Conservation (phyloP, 2,329 filamentous ascomycete genomes). For the Cercospora sp. region DNA sequence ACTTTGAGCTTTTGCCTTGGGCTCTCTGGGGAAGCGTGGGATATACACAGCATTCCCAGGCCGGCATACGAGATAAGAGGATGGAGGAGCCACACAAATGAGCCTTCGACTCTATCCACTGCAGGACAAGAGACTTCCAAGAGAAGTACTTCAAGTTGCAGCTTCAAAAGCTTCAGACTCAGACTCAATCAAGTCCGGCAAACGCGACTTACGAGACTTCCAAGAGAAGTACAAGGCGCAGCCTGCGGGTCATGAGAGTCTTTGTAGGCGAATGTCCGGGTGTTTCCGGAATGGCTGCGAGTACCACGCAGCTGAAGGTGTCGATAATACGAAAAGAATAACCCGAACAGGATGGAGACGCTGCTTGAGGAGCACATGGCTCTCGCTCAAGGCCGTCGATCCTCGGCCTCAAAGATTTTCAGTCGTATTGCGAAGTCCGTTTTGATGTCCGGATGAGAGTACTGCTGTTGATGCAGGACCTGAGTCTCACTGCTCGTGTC, state of each 20-base stretch:
- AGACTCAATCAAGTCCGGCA: background rate
- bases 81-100: background rate
- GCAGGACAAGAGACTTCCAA: slow-evolving; percentile 9
- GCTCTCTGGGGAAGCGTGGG: background rate
- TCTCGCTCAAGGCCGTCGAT: background rate
- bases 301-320: background rate
- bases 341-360: background rate
- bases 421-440: background rate
- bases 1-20: background rate
- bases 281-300: background rate
- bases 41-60: background rate
- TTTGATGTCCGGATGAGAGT: background rate
- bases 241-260: background rate
- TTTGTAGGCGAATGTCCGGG: background rate
- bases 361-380: background rate
- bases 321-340: background rate
- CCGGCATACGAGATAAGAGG: background rate
- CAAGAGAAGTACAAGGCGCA: background rate
- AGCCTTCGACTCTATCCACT: background rate
- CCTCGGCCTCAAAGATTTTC: background rate
- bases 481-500: background rate
- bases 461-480: background rate
- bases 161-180: slow-evolving; percentile 3
- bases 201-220: background rate
- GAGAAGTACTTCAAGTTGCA: slow-evolving; percentile 14